A percentile compares a stretch with the other conserved stretches of the same genome.
phyloP scores from a whole-genome alignment of 2,329 filamentous ascomycete species.

The Claviceps lovelessii region DNA sequence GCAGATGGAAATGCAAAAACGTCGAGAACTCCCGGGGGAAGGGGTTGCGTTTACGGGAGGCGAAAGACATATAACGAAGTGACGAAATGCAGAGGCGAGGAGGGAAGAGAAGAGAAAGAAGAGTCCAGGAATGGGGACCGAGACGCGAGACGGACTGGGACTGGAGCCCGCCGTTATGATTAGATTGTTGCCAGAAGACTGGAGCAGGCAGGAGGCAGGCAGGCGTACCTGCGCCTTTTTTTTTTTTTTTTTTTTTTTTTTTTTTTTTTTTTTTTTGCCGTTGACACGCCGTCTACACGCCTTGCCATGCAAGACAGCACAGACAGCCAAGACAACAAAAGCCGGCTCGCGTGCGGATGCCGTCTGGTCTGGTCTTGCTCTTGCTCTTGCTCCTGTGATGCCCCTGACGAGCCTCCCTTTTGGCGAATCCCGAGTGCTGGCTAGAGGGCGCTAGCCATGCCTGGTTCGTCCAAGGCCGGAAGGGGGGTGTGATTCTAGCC shows the following conservation, averaged over 20 bases:
- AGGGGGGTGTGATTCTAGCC: not conserved
- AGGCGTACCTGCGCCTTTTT: not conserved
- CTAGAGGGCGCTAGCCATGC: not conserved
- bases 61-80: constrained; percentile 5
- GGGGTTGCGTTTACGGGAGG: not conserved
- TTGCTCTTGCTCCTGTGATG: too few species aligned
- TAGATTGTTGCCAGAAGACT: not conserved
- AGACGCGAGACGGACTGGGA: not conserved
- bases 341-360: too few species aligned
- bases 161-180: not conserved
- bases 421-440: too few species aligned
- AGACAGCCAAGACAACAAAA: not conserved
- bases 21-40: not conserved
- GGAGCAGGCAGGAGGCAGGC: too few species aligned
- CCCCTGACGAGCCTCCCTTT: not conserved
- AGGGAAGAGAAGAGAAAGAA: constrained; percentile 1
- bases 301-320: not conserved
- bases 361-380: too few species aligned
- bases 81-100: constrained; percentile 2
- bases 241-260: too few species aligned
- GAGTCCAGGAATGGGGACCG: not conserved
- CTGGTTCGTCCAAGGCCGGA: not conserved
- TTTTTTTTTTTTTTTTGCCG: too few species aligned
- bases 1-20: not conserved
- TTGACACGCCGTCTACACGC: too few species aligned